phyloP scores from a whole-genome alignment of 2,329 filamentous ascomycete species.

The Hymenoscyphus albidus region DNA sequence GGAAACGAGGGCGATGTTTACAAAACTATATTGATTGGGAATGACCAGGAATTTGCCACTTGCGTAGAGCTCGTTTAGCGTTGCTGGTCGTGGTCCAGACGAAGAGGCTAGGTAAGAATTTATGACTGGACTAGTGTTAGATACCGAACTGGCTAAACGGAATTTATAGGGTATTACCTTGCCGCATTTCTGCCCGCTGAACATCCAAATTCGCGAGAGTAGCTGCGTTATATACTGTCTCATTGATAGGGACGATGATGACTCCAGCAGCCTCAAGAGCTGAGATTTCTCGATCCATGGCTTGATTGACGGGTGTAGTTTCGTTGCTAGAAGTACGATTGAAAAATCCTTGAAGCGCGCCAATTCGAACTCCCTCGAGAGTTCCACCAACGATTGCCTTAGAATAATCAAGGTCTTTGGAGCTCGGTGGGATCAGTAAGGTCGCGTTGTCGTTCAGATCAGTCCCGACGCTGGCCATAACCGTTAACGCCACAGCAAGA shows the following conservation, averaged over 20 bases:
- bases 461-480: slow-evolving; percentile 50
- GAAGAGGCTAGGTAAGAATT: slow-evolving; percentile 51
- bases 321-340: slow-evolving; percentile 49
- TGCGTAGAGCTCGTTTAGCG: slow-evolving; percentile 47
- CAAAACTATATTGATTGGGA: slow-evolving; percentile 52
- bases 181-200: slow-evolving; percentile 49
- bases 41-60: slow-evolving; percentile 55
- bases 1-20: slow-evolving; percentile 47
- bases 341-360: slow-evolving; percentile 48
- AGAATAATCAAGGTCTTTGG: slow-evolving; percentile 45
- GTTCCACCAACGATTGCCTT: slow-evolving; percentile 30
- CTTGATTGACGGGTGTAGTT: slow-evolving; percentile 53
- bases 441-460: slow-evolving; percentile 52
- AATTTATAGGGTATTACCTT: background rate
- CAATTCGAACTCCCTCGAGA: slow-evolving; percentile 42
- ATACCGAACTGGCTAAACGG: too few relatives aligned
- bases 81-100: slow-evolving; percentile 42
- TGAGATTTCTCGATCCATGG: slow-evolving; percentile 46
- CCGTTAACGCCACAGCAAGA: slow-evolving; percentile 46
- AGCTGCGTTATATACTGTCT: slow-evolving; percentile 48
- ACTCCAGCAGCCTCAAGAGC: slow-evolving; percentile 46
- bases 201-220: slow-evolving; percentile 51
- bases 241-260: slow-evolving; percentile 47
- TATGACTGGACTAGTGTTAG: background rate
- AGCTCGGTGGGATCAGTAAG: slow-evolving; percentile 42